Evolutionary conservation across 192 early-diverging fungal species (phyloP), one percentile per base, ranked within the genome.

Genomic region (Haplosporangium gracile): DNA sequence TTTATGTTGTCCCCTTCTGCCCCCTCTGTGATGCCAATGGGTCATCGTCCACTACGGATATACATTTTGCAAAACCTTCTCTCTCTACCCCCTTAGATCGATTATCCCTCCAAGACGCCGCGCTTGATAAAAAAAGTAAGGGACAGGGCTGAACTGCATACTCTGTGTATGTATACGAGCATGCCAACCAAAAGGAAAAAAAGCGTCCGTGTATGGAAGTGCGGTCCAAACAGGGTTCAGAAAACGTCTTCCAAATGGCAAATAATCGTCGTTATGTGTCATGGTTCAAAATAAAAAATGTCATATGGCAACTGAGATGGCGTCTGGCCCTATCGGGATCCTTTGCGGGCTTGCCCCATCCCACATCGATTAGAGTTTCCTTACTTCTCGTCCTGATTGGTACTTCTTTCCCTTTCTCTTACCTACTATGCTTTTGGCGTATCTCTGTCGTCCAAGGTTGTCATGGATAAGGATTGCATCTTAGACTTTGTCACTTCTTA

Each of bases 41-140:
- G 47, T 36, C 74, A 75, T 36, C 11, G 74, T 75, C 74, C 11
- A 16, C 20, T 71, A 24, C 70, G 70, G 70, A 7, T 39, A 71
- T 71, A 71, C 70, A 0, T 71, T 71, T 71, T n/a, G 38, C 36
- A 18, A n/a, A 71, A 43, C 70, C 39, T 71, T 71, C 9, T 16
- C 29, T 68, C 29, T 68, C 29, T 38, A 22, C 39, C 40, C 22
- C 36, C 34, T 65, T 20, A 38, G 70, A 24, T 71, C 22, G 38
- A 71, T 70, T 38, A 22, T 42, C 34, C 20, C 13, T 24, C 18
- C 7, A 71, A 16, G 70, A 42, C 39, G 40, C 24, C 36, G 38
- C 40, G 49, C 36, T 24, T 55, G 55, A n/a, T 26, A 5, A 40
- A 18, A 75, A 76, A 26, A 40, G 34, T 16, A 75, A 42, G 70